These are phyloP conservation scores for Thozetella sp. DNA, from an alignment of 495 filamentous ascomycete genomes.

Conservation along the genomic window DNA sequence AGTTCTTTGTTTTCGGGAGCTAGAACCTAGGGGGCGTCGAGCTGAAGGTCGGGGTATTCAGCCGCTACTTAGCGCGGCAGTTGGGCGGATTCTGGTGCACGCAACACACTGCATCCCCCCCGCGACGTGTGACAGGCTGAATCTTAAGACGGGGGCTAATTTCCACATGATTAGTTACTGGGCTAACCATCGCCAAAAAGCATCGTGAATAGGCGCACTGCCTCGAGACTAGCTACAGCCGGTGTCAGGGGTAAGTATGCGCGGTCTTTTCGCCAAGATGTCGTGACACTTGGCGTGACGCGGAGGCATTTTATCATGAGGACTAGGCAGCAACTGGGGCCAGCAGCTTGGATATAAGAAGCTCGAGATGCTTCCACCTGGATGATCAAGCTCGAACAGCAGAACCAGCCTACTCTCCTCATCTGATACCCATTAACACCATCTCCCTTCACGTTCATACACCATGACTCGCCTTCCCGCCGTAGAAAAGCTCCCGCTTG, in stretches of 20 bases:
- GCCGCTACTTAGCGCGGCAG: background rate
- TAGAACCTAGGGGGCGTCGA: background rate
- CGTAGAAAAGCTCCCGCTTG: slow-evolving; percentile 55
- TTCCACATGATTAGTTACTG: background rate
- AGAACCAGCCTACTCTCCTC: background rate
- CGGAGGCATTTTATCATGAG: no score
- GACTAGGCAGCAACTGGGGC: background rate
- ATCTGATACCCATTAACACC: background rate
- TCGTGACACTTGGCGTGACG: no score
- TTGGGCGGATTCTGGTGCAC: background rate
- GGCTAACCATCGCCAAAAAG: background rate
- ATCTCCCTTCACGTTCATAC: slow-evolving; percentile 6
- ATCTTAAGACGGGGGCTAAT: background rate
- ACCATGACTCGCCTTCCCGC: slow-evolving; percentile 40
- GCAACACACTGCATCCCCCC: no score
- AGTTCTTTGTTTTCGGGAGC: slow-evolving; percentile 1
- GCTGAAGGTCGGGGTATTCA: background rate
- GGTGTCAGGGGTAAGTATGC: background rate
- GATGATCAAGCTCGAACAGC: slow-evolving; percentile 2
- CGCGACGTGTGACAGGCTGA: background rate
- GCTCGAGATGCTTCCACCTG: background rate
- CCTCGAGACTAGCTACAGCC: background rate
- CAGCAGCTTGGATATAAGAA: background rate
- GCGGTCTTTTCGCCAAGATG: background rate
- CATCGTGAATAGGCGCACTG: background rate